Evolutionary conservation across 169 alveolate species (phyloP).

Genomic region (Amoebophrya sp.): DNA sequence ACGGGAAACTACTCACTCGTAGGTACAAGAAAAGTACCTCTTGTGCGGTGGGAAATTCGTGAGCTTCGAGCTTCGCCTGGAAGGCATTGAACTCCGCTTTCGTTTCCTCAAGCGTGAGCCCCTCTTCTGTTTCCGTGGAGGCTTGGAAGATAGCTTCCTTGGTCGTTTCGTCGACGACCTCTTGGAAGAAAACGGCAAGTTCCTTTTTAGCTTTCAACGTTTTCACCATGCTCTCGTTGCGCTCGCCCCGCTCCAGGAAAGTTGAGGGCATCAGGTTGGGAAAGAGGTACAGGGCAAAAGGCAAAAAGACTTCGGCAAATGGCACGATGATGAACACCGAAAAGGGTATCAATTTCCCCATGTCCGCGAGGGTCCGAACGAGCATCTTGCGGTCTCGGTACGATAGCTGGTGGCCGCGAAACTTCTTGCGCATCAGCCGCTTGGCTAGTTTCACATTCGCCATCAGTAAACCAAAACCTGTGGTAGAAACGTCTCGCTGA

Average conservation of each 20-base stretch:
- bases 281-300: background rate
- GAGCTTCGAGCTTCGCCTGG: background rate
- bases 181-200: background rate
- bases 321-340: background rate
- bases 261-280: constrained; percentile 11
- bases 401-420: background rate
- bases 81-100: background rate
- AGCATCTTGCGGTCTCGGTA: background rate
- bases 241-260: background rate
- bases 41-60: background rate
- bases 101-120: background rate
- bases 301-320: background rate
- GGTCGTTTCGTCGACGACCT: background rate
- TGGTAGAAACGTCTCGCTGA: no score
- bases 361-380: background rate
- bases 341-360: background rate
- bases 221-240: background rate
- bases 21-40: no score
- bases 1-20: no score
- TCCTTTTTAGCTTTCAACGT: background rate
- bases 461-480: background rate
- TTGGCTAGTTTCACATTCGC: background rate
- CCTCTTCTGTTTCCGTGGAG: background rate
- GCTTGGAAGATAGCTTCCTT: background rate
- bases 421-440: background rate